These are phyloP conservation scores for Pichia sp. DNA, from an alignment of 1,139 yeast species.

Conservation along the genomic window DNA sequence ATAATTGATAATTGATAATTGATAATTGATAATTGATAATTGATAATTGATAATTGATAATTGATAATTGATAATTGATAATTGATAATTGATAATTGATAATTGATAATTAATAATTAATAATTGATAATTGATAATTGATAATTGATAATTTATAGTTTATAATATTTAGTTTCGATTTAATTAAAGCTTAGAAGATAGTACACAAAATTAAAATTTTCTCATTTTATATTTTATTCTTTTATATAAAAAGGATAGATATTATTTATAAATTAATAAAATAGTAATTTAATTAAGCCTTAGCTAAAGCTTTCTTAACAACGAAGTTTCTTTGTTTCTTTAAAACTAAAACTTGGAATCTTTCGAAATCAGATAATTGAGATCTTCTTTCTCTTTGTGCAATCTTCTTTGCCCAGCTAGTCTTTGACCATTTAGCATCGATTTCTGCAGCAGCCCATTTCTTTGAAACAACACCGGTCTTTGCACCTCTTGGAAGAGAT, in stretches of 20 bases:
- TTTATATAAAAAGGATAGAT: not conserved
- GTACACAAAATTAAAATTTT: not conserved
- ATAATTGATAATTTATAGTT: no score
- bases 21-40: no score
- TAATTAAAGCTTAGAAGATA: not conserved
- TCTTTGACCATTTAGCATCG: constrained; percentile 84
- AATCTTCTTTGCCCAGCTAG: constrained; percentile 97
- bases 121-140: not conserved
- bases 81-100: no score
- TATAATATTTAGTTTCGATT: no score
- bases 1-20: no score
- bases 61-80: no score
- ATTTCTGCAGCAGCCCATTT: constrained; percentile 91
- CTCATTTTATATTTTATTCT: not conserved
- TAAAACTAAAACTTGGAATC: constrained; percentile 97
- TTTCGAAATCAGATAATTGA: constrained; percentile 91
- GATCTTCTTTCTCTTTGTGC: constrained; percentile 93
- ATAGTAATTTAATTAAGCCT: constrained; percentile 51
- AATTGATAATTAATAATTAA: no score
- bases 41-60: no score
- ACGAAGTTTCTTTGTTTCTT: constrained; percentile 96
- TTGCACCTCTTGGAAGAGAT: constrained; percentile 90
- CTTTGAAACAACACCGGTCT: constrained; percentile 79
- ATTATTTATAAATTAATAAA: not conserved
- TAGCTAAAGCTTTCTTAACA: constrained; percentile 86